Evolutionary conservation across 2,329 filamentous ascomycete genomes (phyloP).

Genomic region (Cladorrhinum sp.): DNA sequence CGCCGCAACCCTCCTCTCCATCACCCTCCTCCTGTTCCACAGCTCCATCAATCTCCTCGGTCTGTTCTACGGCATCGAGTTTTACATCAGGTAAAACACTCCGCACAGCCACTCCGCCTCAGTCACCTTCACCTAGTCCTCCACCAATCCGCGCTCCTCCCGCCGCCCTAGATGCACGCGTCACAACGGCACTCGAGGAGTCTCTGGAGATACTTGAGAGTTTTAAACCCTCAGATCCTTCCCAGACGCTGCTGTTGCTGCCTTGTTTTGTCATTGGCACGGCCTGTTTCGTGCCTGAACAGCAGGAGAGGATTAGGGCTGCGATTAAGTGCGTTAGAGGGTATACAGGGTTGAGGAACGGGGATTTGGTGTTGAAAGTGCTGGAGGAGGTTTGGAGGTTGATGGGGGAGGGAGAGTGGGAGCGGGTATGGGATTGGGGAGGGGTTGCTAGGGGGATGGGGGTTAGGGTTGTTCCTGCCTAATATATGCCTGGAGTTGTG

Average conservation of each 20-base stretch:
- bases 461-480: constrained; percentile 54
- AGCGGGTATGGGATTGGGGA: constrained; percentile 63
- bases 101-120: constrained; percentile 11
- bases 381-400: constrained; percentile 58
- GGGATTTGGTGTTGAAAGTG: constrained; percentile 51
- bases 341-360: constrained; percentile 60
- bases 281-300: constrained; percentile 52
- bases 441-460: constrained; percentile 50
- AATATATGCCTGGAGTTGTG: no score
- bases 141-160: constrained; percentile 46
- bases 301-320: constrained; percentile 51
- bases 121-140: constrained; percentile 28
- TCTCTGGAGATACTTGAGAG: constrained; percentile 53
- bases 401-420: constrained; percentile 57
- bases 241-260: constrained; percentile 57
- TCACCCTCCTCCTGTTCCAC: constrained; percentile 4
- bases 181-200: constrained; percentile 55
- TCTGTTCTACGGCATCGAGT: neutral
- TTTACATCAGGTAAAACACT: no score
- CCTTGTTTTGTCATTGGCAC: constrained; percentile 60
- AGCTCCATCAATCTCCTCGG: neutral
- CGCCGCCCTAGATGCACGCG: constrained; percentile 46
- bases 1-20: constrained; percentile 37
- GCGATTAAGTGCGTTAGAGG: constrained; percentile 51
- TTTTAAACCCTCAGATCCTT: constrained; percentile 56